These are phyloP conservation scores for Didymella pomorum DNA, from an alignment of 2,329 filamentous ascomycete species.

Conservation along the genomic window DNA sequence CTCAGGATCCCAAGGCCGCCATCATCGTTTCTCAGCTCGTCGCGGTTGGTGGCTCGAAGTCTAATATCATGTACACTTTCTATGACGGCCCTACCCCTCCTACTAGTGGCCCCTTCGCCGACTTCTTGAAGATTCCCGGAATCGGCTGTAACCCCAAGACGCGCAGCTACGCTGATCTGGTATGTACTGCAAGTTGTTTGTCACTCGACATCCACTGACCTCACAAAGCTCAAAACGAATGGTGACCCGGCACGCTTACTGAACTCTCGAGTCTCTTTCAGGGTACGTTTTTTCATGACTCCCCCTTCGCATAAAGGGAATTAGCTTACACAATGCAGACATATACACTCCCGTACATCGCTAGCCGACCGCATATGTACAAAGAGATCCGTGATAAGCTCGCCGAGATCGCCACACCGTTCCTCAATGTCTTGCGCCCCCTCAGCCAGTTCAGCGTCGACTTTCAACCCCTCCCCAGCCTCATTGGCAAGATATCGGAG, in stretches of 20 bases:
- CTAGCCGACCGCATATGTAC: slow-evolving; percentile 46
- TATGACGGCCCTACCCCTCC: slow-evolving; percentile 42
- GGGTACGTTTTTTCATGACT: not conserved
- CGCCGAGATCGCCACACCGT: slow-evolving; percentile 31
- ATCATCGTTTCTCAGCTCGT: slow-evolving; percentile 33
- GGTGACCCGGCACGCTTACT: slow-evolving; percentile 1
- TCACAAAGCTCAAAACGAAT: slow-evolving; percentile 4
- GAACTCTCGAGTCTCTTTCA: slow-evolving; percentile 4
- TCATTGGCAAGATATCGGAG: slow-evolving; percentile 29
- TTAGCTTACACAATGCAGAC: slow-evolving; percentile 29
- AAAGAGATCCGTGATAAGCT: slow-evolving; percentile 46
- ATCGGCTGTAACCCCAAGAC: slow-evolving; percentile 30
- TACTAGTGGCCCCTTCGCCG: slow-evolving; percentile 40
- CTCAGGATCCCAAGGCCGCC: slow-evolving; percentile 35
- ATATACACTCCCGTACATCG: slow-evolving; percentile 36
- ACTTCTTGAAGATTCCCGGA: slow-evolving; percentile 43
- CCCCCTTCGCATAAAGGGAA: not conserved
- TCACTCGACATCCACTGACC: not conserved
- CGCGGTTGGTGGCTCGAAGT: slow-evolving; percentile 13
- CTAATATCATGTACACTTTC: slow-evolving; percentile 31
- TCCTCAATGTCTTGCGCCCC: slow-evolving; percentile 28
- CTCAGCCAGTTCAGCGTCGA: slow-evolving; percentile 34
- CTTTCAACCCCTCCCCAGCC: slow-evolving; percentile 34
- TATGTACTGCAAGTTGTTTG: slow-evolving; percentile 3
- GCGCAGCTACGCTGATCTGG: slow-evolving; percentile 47